Conservation (phyloP, 2,329 filamentous ascomycete species). For the Lasiodiplodia sp. region DNA sequence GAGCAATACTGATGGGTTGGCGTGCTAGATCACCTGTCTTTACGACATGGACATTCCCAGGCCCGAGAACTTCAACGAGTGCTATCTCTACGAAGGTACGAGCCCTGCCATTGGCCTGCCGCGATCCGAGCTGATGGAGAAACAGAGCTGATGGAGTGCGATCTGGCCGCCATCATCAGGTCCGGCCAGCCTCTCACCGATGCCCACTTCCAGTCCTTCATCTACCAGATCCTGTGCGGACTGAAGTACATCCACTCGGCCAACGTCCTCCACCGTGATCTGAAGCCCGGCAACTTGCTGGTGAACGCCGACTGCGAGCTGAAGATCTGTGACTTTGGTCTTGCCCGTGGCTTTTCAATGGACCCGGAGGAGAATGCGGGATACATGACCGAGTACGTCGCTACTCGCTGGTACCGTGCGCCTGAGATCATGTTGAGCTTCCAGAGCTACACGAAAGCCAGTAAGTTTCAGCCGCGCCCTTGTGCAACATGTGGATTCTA, state of each 20-base stretch:
- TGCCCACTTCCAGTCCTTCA: constrained; percentile 99
- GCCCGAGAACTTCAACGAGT: constrained; percentile 98
- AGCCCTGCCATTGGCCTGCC: neutral
- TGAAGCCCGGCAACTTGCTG: constrained; percentile 96
- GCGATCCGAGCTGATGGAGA: constrained; percentile 4
- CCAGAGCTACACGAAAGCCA: constrained; percentile 99
- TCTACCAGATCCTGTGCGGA: constrained; percentile 99
- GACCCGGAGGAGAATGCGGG: constrained; percentile 98
- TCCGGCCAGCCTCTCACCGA: constrained; percentile 97
- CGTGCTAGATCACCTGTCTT: constrained; percentile 86
- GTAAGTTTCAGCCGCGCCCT: constrained; percentile 66
- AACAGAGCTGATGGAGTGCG: constrained; percentile 98
- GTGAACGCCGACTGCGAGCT: constrained; percentile 99
- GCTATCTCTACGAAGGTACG: constrained; percentile 94
- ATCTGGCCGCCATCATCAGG: constrained; percentile 95
- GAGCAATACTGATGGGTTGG: constrained; percentile 23
- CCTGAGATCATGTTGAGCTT: constrained; percentile 99
- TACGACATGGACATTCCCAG: constrained; percentile 99
- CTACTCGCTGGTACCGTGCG: constrained; percentile 97
- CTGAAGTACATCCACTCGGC: constrained; percentile 99
- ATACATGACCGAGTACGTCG: constrained; percentile 99
- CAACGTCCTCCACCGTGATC: constrained; percentile 93
- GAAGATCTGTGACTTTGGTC: constrained; percentile 98
- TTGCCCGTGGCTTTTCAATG: constrained; percentile 94
- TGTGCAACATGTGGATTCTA: constrained; percentile 28